Evolutionary conservation across 495 filamentous ascomycete genomes (phyloP), one percentile per base, ranked within the genome.

Genomic region (Aspergillus hancockii): DNA sequence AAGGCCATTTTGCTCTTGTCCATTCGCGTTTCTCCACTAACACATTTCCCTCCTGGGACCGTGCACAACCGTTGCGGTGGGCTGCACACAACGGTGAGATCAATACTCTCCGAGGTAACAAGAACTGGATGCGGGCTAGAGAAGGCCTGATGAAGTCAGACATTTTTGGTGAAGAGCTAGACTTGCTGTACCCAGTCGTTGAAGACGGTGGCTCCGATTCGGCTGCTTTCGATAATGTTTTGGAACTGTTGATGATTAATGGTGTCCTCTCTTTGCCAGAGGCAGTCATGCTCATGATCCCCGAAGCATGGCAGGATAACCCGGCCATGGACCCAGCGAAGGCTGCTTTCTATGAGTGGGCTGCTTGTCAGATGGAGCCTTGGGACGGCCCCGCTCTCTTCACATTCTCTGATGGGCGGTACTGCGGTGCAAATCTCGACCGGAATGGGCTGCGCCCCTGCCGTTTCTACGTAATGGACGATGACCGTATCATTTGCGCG

Each of bases 91-190:
- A 99, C 68, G 94, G 94, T 79, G 94, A 99, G 75, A 98, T 99
- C 64, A 99, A 99, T 73, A 99, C 94, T 4, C 80, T 99, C 62
- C 90, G 94, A 65, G 94, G 94, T 50, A 99, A 99, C 80, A 99
- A 99, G 83, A 99, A 99, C 78, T 99, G 95, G 94, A 99, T 99
- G 94, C 86, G 94, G 57, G 93, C 94, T 52, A 88, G 94, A 70
- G 94, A 99, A 72, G 95, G 94, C 73, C 89, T 97, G 54, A 90
- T 99, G 81, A 88, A 90, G 67, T 98, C 95, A 7, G 86, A 91
- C 43, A 83, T 96, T 54, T 98, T 99, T 66, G 91, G 90, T 51
- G 92, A 96, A 30, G 93, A 97, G 71, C 88, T 99, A 1, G 91
- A 99, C 69, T 75, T 77, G 56, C 81, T 99, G 22, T 98, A 97